These are phyloP conservation scores for Penicillium desertorum DNA, from an alignment of 495 filamentous ascomycete genomes.

Conservation along the genomic window DNA sequence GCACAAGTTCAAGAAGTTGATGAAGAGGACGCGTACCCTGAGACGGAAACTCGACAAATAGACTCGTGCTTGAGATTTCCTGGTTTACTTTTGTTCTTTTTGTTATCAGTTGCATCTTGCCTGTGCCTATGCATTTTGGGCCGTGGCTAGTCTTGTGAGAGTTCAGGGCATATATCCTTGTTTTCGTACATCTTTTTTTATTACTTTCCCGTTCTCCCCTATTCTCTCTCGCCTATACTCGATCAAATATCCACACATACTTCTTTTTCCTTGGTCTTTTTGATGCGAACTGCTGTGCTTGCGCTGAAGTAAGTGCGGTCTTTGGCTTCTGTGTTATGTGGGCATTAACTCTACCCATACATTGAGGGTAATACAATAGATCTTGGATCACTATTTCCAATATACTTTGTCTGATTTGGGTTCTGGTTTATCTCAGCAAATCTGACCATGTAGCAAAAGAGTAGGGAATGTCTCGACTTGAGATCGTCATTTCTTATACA, in stretches of 20 bases:
- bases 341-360: constrained; percentile 14
- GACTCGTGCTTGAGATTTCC: constrained; percentile 15
- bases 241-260: constrained; percentile 24
- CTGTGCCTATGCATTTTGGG: constrained; percentile 29
- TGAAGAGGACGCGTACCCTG: constrained; percentile 85
- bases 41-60: constrained; percentile 79
- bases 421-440: neutral
- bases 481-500: neutral
- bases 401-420: neutral
- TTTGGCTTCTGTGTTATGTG: constrained; percentile 8
- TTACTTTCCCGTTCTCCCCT: constrained; percentile 9
- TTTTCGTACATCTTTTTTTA: constrained; percentile 22
- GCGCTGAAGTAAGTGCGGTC: constrained; percentile 1
- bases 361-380: constrained; percentile 26
- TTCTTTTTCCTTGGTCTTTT: constrained; percentile 1
- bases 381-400: constrained; percentile 9
- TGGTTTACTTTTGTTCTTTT: constrained; percentile 14
- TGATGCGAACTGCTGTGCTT: neutral
- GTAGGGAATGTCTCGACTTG: neutral
- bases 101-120: constrained; percentile 30
- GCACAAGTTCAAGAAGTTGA: constrained; percentile 99
- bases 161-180: constrained; percentile 28
- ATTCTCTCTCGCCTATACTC: constrained; percentile 15
- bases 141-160: constrained; percentile 26
- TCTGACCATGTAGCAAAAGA: neutral